Evolutionary conservation across 1,284 basidiomycete genomes (phyloP).

Genomic region (Irpex sp.): DNA sequence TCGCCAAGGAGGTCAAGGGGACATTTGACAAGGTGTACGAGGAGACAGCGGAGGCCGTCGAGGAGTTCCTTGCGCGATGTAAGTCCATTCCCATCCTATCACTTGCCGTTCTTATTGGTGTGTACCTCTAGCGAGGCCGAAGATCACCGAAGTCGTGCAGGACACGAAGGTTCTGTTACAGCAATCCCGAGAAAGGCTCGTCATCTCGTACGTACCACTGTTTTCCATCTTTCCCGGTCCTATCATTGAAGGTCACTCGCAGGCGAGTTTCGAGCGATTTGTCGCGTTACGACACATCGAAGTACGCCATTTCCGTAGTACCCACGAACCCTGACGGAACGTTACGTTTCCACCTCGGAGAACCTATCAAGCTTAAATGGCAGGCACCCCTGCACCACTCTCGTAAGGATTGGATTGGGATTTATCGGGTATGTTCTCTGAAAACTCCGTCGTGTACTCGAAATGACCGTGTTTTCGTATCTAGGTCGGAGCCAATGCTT

Average conservation of each 20-base stretch:
- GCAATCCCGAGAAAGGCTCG: slow-evolving; percentile 83
- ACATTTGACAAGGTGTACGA: slow-evolving; percentile 95
- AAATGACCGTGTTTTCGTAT: slow-evolving; percentile 12
- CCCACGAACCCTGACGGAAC: slow-evolving; percentile 46
- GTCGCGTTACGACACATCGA: slow-evolving; percentile 72
- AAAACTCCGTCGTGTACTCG: not conserved
- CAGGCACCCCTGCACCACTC: slow-evolving; percentile 86
- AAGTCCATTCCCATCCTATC: slow-evolving; percentile 25
- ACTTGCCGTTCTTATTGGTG: not conserved
- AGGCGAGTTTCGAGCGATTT: slow-evolving; percentile 84
- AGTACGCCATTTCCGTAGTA: slow-evolving; percentile 70
- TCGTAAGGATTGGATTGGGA: slow-evolving; percentile 95
- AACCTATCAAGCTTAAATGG: slow-evolving; percentile 87
- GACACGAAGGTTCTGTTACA: slow-evolving; percentile 92
- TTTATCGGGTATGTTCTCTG: slow-evolving; percentile 63
- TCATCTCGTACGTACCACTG: slow-evolving; percentile 72
- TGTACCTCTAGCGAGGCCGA: slow-evolving; percentile 43
- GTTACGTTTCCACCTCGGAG: slow-evolving; percentile 84
- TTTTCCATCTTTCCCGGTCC: slow-evolving; percentile 3
- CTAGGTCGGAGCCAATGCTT: slow-evolving; percentile 84
- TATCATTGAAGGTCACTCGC: slow-evolving; percentile 2
- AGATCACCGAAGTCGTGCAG: slow-evolving; percentile 79
- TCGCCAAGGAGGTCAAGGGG: slow-evolving; percentile 87
- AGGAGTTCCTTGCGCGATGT: slow-evolving; percentile 92
- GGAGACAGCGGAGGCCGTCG: slow-evolving; percentile 86